Evolutionary conservation across 257 asterid species (phyloP), one percentile per base, ranked within the genome.

Genomic region (Gentiana dahurica): DNA sequence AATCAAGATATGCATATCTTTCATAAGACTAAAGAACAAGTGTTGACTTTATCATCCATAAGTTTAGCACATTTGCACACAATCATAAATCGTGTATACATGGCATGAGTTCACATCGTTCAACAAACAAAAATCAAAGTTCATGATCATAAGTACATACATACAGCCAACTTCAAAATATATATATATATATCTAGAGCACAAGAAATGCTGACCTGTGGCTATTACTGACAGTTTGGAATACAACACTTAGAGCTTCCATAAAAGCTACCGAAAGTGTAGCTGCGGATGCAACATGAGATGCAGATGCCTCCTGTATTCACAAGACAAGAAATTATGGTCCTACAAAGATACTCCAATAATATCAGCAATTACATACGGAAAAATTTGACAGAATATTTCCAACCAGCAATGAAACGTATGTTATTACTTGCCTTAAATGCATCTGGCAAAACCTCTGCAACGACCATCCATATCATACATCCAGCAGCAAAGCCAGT

Each of bases 401-500:
- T 34, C 49, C 13, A 33, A 11, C 37, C 11, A 13, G 7, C 34
- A 35, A 44, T 6, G 15, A 35, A 8, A 12, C 43, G 24, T 43
- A 33, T 36, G 24, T 15, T 15, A 15, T 6, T 41, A 49, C 58
- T 67, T 77, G 83, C 98, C 98, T 88, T 92, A 65, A 92, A 89
- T 62, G 83, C 97, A 65, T 92, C 98, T 1, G 97, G 98, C 60
- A 92, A 93, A 55, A 92, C 94, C 87, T 91, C 98, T 2, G 95
- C 95, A 67, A 88, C 72, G 65, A 88, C 97, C 94, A 92, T 88
- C 98, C 97, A 92, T 69, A 92, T 85, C 98, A 92, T 92, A 70
- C 97, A 92, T 62, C 98, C 98, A 59, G 98, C 98, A 58, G 98
- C 98, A 68, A 92, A 92, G 54, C 97, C 98, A 53, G 98, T 92